Base-by-base conservation (phyloP, 495 filamentous ascomycete genomes). In the Hypoxylon subgilvum region DNA sequence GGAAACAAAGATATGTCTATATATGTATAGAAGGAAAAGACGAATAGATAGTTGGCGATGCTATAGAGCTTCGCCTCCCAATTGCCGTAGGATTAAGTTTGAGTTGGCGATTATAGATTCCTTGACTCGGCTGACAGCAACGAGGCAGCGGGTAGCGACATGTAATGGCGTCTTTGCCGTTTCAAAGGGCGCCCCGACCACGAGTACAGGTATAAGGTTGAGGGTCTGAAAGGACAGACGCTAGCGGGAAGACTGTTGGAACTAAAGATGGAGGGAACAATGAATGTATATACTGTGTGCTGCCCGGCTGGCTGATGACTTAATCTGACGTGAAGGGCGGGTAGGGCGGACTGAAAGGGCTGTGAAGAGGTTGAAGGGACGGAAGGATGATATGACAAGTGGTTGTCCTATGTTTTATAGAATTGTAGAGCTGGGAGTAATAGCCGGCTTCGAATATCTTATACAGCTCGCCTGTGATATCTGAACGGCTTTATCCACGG, bases 311-410 rank as follows among this genome's bases (percentile, higher is more conserved):
- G 27, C 44, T 17, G 54, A 59, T 54, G 61, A 64, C 50, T 58
- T 64, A 64, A 54, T 64, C 43, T 59, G 50, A 64, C 61, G 60
- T 49, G 60, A 63, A 64, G 32, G 58, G 44, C 13, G 14, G 3
- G 34, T 2, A 17, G 7, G 34, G 18, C 34, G 23, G 34, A 38
- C 34, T 16, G 34, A 18, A 18, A 38, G 36, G 51, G 57, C 52
- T 34, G 31, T 3, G 42, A 31, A 45, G 42, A 51, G 38, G 47
- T 39, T 56, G 63, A 61, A 64, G 42, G 58, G 55, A 65, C 39
- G 56, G 54, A 47, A 62, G 55, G 10, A 56, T 39, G 40, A 18
- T 41, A 42, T n/a, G n/a, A 22, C 35, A 18, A 10, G 5, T 38
- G 9, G 14, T 10, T 34, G n/a, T n/a, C n/a, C n/a, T n/a, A n/a